These are phyloP conservation scores for Castanea crenata DNA, from an alignment of 306 rosid genomes.

Conservation along the genomic window DNA sequence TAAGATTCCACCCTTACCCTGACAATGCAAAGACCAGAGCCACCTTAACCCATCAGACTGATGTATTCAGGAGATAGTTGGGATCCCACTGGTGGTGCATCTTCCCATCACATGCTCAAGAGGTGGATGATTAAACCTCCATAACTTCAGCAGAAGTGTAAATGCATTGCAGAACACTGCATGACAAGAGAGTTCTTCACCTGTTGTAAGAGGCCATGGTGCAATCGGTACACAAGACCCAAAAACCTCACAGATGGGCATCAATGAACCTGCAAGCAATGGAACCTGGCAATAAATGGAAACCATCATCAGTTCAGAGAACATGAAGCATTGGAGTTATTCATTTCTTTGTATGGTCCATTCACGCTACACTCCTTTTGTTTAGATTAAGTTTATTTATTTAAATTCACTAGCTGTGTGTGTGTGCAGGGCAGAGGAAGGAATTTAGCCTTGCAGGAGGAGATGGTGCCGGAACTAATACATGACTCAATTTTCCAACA, in stretches of 20 bases:
- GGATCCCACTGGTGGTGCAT: slow-evolving; percentile 63
- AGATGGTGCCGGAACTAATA: neutral
- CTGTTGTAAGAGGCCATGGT: slow-evolving; percentile 50
- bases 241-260: slow-evolving; percentile 84
- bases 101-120: slow-evolving; percentile 59
- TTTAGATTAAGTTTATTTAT: neutral
- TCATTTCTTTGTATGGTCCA: neutral
- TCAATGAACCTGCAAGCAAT: slow-evolving; percentile 68
- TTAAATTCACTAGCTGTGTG: neutral
- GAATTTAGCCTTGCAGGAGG: neutral
- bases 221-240: slow-evolving; percentile 62
- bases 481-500: neutral
- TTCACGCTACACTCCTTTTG: neutral
- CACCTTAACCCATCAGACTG: slow-evolving; percentile 84
- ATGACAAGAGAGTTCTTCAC: slow-evolving; percentile 72
- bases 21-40: slow-evolving; percentile 91
- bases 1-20: slow-evolving; percentile 87
- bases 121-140: slow-evolving; percentile 85
- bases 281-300: slow-evolving; percentile 66
- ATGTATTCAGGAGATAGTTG: slow-evolving; percentile 77
- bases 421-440: neutral
- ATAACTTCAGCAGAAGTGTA: slow-evolving; percentile 76
- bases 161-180: slow-evolving; percentile 86
- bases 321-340: neutral
- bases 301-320: slow-evolving; percentile 30